These are phyloP conservation scores for Monilinia vaccinii-corymbosi DNA, from an alignment of 2,329 filamentous ascomycete species.

Conservation along the genomic window DNA sequence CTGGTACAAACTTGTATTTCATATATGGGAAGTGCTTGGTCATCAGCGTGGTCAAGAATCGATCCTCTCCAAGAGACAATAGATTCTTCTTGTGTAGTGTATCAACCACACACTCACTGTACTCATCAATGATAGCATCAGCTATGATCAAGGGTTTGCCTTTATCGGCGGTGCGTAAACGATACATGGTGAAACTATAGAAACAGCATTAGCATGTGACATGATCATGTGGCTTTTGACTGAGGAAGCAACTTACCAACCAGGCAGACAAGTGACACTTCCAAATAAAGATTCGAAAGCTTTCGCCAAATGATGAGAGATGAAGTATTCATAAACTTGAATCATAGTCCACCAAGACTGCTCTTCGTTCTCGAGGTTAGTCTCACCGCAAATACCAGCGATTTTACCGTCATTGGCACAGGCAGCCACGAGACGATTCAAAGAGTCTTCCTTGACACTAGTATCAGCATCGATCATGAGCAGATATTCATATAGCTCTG, in stretches of 20 bases:
- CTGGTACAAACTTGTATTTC: constrained; percentile 92
- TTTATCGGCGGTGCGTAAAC: constrained; percentile 84
- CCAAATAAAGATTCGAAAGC: constrained; percentile 97
- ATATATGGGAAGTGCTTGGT: constrained; percentile 93
- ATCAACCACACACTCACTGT: constrained; percentile 81
- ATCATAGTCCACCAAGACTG: constrained; percentile 99
- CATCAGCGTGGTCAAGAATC: constrained; percentile 95
- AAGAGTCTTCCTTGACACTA: constrained; percentile 79
- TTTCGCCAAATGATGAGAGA: constrained; percentile 93
- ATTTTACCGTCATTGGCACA: constrained; percentile 94
- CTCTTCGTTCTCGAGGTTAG: constrained; percentile 90
- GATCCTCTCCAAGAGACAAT: constrained; percentile 88
- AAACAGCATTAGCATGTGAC: constrained; percentile 30
- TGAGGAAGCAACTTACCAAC: constrained; percentile 63
- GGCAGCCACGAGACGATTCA: constrained; percentile 85
- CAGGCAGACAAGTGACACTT: constrained; percentile 95
- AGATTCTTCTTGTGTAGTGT: constrained; percentile 94
- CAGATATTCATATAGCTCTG: constrained; percentile 93
- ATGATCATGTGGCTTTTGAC: not conserved
- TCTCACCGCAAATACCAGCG: constrained; percentile 95
- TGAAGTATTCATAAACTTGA: constrained; percentile 99
- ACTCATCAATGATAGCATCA: constrained; percentile 79
- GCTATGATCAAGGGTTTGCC: constrained; percentile 92
- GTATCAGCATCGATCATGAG: constrained; percentile 98
- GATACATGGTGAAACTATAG: constrained; percentile 95